A percentile compares a stretch with the other conserved stretches of the same genome.
Conservation (phyloP, 257 asterid genomes). For the Lycium barbarum region DNA sequence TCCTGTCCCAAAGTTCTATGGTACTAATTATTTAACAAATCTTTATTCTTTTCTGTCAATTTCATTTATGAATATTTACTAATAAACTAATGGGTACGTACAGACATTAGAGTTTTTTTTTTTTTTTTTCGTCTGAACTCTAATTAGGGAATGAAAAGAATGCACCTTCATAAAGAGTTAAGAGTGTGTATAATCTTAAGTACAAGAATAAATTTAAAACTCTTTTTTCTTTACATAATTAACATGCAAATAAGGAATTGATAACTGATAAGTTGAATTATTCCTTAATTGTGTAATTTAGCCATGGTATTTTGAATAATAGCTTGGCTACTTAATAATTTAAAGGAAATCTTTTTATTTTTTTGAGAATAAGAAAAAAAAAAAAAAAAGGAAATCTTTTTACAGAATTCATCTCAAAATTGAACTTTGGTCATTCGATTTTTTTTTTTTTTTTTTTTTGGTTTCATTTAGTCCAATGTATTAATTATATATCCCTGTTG, state of each 20-base stretch:
- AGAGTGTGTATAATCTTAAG: too few relatives aligned
- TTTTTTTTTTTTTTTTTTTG: too few relatives aligned
- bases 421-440: background rate
- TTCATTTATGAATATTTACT: background rate
- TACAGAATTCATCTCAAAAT: background rate
- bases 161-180: too few relatives aligned
- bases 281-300: too few relatives aligned
- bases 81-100: background rate
- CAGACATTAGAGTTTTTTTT: too few relatives aligned
- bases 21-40: slow-evolving; percentile 41
- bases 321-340: background rate
- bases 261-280: too few relatives aligned
- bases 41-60: background rate
- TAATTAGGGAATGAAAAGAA: background rate
- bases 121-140: background rate
- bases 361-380: too few relatives aligned
- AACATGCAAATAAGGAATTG: background rate
- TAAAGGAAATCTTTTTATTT: background rate
- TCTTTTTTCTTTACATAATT: too few relatives aligned
- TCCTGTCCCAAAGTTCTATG: slow-evolving; percentile 65
- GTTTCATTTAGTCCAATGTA: background rate
- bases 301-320: too few relatives aligned
- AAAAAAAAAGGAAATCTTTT: background rate
- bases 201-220: too few relatives aligned
- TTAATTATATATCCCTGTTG: background rate